These are phyloP conservation scores for Neonectria ditissima DNA, from an alignment of 2,329 filamentous ascomycete genomes.

Conservation along the genomic window DNA sequence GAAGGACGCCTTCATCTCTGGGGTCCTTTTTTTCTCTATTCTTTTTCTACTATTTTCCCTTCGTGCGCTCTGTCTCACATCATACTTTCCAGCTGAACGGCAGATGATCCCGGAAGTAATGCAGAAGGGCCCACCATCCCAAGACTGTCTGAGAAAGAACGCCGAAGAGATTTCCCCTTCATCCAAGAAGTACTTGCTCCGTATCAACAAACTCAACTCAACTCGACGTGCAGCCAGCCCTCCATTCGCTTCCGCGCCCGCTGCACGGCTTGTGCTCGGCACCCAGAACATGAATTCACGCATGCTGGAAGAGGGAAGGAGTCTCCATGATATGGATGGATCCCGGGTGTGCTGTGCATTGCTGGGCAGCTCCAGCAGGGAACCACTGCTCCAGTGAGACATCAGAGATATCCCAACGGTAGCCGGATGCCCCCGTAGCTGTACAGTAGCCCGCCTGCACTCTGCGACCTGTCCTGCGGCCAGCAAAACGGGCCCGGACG, in stretches of 20 bases:
- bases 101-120: slow-evolving; percentile 12
- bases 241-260: slow-evolving; percentile 13
- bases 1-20: slow-evolving; percentile 13
- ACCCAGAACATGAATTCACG: not conserved
- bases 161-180: slow-evolving; percentile 12
- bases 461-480: slow-evolving; percentile 14
- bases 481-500: slow-evolving; percentile 8
- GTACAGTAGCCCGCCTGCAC: slow-evolving; percentile 20
- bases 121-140: too few relatives aligned
- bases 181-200: not conserved
- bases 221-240: not conserved
- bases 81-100: slow-evolving; percentile 21
- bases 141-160: slow-evolving; percentile 16
- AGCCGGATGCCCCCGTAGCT: slow-evolving; percentile 13
- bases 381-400: slow-evolving; percentile 1
- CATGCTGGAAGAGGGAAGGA: not conserved
- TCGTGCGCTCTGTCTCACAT: slow-evolving; percentile 8
- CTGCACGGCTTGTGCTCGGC: slow-evolving; percentile 1
- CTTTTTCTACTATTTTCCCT: slow-evolving; percentile 29
- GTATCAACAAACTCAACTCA: slow-evolving; percentile 9
- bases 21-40: slow-evolving; percentile 12
- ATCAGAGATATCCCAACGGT: slow-evolving; percentile 8
- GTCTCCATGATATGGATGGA: not conserved
- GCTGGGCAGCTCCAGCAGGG: not conserved
- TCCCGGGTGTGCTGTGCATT: not conserved